These are phyloP conservation scores for Fragaria ananassa DNA, from an alignment of 306 rosid species.

Conservation along the genomic window DNA sequence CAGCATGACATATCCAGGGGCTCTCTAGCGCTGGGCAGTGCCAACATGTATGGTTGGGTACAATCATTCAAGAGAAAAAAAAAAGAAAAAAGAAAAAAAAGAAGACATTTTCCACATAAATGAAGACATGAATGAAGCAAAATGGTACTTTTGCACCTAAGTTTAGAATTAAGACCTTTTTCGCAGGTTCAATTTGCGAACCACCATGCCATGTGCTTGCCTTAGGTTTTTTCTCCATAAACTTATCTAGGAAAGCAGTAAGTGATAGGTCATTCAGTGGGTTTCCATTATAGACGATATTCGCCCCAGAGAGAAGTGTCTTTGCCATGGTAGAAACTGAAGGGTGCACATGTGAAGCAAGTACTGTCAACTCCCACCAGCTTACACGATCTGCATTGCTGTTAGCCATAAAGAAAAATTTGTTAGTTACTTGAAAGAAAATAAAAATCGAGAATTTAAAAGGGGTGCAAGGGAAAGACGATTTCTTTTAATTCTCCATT, in stretches of 20 bases:
- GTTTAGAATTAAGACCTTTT: slow-evolving; percentile 48
- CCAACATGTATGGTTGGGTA: too few species aligned
- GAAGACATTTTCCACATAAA: background rate
- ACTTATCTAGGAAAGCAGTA: slow-evolving; percentile 87
- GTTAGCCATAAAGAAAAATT: slow-evolving; percentile 18
- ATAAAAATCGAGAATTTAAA: too few species aligned
- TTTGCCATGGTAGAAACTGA: slow-evolving; percentile 89
- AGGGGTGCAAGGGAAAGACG: background rate
- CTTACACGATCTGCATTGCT: slow-evolving; percentile 87
- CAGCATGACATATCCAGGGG: slow-evolving; percentile 19
- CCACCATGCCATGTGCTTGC: slow-evolving; percentile 88
- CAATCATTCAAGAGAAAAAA: background rate
- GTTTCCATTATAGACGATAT: slow-evolving; percentile 85
- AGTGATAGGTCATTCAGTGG: slow-evolving; percentile 74
- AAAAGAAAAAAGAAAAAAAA: too few species aligned
- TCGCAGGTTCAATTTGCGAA: slow-evolving; percentile 92
- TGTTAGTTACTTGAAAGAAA: background rate
- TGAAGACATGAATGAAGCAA: background rate
- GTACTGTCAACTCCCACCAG: slow-evolving; percentile 91
- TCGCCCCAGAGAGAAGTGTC: slow-evolving; percentile 86
- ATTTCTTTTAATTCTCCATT: background rate
- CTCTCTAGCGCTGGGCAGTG: background rate
- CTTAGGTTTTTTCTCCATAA: slow-evolving; percentile 96
- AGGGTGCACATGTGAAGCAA: slow-evolving; percentile 90
- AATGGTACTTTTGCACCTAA: background rate